phyloP scores from a whole-genome alignment of 23 red algal genomes.

The Agarophyton chilense region DNA sequence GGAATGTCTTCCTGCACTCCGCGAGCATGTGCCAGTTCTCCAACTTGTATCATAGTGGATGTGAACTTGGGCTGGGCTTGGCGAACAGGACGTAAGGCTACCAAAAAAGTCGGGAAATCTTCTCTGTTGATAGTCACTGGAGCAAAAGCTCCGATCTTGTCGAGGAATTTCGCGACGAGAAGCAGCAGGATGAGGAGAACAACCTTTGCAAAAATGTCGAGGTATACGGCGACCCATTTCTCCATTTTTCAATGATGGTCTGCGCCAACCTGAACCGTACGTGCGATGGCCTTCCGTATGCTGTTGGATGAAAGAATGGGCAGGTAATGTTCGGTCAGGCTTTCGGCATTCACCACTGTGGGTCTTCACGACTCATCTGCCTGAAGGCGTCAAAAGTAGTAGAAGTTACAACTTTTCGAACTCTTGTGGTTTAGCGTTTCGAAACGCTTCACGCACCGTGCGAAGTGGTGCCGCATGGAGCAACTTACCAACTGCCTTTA shows the following conservation, averaged over 20 bases:
- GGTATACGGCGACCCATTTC: neutral
- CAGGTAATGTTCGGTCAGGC: too few relatives aligned
- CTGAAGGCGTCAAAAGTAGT: too few relatives aligned
- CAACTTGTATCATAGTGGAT: constrained; percentile 4
- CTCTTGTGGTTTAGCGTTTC: too few relatives aligned
- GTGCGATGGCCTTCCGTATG: neutral
- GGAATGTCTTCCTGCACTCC: constrained; percentile 18
- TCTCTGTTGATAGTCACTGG: constrained; percentile 5
- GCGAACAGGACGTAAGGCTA: neutral
- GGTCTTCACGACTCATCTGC: too few relatives aligned
- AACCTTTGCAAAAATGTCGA: neutral
- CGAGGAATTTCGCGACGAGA: constrained; percentile 11
- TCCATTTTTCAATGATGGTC: neutral
- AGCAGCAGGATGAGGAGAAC: neutral
- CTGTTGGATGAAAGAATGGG: neutral
- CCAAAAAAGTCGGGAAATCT: neutral
- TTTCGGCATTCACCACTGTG: too few relatives aligned
- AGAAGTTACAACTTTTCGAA: too few relatives aligned
- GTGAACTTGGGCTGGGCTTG: neutral
- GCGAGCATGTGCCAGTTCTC: neutral
- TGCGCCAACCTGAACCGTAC: neutral
- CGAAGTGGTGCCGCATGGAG: too few relatives aligned
- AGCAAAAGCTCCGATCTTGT: constrained; percentile 15
- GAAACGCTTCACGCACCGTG: too few relatives aligned
- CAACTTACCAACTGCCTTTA: too few relatives aligned